Conservation (phyloP, 202 grass and related monocot genomes). For the Panicum virgatum region DNA sequence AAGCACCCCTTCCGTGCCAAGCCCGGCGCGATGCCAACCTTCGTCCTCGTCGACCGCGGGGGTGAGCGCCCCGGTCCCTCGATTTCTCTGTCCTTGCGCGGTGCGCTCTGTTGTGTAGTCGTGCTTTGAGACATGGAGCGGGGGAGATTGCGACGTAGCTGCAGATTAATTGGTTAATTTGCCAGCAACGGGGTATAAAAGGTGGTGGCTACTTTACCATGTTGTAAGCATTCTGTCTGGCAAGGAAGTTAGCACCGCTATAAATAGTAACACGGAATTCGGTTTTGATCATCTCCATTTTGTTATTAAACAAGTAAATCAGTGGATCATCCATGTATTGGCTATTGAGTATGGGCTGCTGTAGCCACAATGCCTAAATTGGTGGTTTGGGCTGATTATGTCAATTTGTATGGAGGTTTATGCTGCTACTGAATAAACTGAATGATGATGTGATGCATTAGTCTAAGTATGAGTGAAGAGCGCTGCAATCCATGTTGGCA, state of each 20-base stretch:
- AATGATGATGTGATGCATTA: not conserved
- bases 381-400: not conserved
- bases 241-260: not conserved
- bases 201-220: conserved; percentile 25
- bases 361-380: not conserved
- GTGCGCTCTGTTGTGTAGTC: not conserved
- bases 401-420: not conserved
- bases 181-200: not conserved
- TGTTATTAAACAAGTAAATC: not conserved
- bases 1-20: conserved; percentile 64
- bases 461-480: not conserved
- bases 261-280: not conserved
- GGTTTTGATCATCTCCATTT: not conserved
- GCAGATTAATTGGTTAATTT: conserved; percentile 3
- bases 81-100: not conserved
- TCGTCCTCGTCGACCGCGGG: conserved; percentile 89
- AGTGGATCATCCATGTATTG: not conserved
- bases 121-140: not conserved
- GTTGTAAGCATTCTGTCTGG: not conserved
- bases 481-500: not conserved
- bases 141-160: conserved; percentile 16
- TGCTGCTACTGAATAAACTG: not conserved
- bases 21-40: conserved; percentile 77
- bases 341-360: not conserved
- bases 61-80: conserved; percentile 43